Evolutionary conservation across 306 rosid genomes (phyloP), one percentile per base, ranked within the genome.

Genomic region (cucumber (Cucumis sativus)): DNA sequence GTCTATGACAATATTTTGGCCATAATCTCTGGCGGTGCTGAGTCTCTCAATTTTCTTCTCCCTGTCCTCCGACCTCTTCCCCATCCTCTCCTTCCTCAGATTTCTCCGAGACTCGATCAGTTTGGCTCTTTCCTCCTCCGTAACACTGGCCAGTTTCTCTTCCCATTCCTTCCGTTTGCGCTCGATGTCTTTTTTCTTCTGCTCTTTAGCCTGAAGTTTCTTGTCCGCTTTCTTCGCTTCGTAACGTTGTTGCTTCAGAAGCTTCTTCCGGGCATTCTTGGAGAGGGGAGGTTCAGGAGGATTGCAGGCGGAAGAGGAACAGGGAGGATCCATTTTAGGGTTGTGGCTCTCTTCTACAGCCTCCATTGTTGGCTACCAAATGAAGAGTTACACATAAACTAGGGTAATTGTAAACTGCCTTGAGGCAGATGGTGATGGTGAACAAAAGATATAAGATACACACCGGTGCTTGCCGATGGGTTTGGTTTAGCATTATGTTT

Each of bases 101-200:
- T 47, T 82, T 79, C 54, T 86, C 64, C 97, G 85, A 18, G 91
- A 85, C 83, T 89, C 97, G 3, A 94, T 75, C 39, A 94, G 76
- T 87, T 85, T 90, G 76, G 33, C 37, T 51, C 89, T 85, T 84
- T 94, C 98, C 63, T 89, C 97, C 63, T 92, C 95, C 0, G 84
- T 8, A 1, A 88, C 67, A 10, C 79, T 55, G 1, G 90, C 88
- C 39, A 94, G 83, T 6, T 57, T 88, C 69, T 92, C 92, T 61
- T 90, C 91, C 98, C 98, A 94, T 63, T 91, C 97, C 85, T 81
- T 92, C 23, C 96, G 83, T 84, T 92, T 94, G 37, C 93, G 80
- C 83, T 94, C 97, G 0, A 12, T 83, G 3, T 85, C 89, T 56
- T 17, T 83, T 83, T 76, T 88, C 89, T 86, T 90, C 40, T 81